Percentiles rank a stretch among this genome's conserved stretches.
Conservation (phyloP, 768 basidiomycete species). For the Crepidotus variabilis region DNA sequence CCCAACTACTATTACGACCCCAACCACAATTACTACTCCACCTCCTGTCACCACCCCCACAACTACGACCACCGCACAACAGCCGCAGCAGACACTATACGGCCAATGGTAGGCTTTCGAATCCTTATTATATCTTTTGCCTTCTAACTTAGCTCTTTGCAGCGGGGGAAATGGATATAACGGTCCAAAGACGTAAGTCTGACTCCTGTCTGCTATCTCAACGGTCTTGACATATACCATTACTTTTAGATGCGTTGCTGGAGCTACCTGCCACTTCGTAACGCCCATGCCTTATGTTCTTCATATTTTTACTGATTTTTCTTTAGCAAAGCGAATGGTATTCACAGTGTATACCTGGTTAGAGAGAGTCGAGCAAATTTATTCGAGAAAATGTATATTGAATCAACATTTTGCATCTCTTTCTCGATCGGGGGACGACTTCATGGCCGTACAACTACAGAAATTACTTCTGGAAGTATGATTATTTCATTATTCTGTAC, state of each 20-base stretch:
- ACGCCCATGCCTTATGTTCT: background rate
- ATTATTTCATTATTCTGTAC: no score
- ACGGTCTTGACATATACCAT: background rate
- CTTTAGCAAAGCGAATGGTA: slow-evolving; percentile 1
- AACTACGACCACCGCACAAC: background rate
- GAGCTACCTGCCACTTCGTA: background rate
- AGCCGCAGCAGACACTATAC: background rate
- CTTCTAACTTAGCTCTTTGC: background rate
- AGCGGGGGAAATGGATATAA: slow-evolving; percentile 1
- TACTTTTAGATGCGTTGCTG: background rate
- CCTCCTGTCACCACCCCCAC: background rate
- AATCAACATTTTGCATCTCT: no score
- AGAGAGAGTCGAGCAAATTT: background rate
- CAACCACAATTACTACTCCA: background rate
- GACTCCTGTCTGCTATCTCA: background rate
- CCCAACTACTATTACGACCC: background rate
- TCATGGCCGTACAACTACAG: no score
- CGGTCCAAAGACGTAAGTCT: background rate
- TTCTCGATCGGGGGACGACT: no score
- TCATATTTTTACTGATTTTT: background rate
- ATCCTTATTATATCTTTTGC: background rate
- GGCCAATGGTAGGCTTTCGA: background rate
- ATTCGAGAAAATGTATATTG: no score
- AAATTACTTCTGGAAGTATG: no score
- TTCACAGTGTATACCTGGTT: background rate